phyloP scores from a whole-genome alignment of 2,329 filamentous ascomycete genomes.

The Didymella glomerata region DNA sequence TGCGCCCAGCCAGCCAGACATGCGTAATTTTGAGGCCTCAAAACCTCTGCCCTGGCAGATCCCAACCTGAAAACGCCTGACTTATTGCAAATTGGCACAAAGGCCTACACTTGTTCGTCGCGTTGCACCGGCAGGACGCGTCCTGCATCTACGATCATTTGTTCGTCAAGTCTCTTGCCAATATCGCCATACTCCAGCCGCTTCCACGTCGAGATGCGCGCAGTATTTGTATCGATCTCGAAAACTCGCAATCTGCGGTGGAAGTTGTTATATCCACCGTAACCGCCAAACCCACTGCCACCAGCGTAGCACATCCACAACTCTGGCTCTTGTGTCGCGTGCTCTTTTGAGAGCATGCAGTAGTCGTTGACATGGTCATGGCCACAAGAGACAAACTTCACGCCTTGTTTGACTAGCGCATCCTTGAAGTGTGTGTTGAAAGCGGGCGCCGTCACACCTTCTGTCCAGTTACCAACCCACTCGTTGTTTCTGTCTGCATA shows the following conservation, averaged over 20 bases:
- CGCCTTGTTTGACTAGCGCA: slow-evolving; percentile 83
- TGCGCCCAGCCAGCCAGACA: slow-evolving; percentile 6
- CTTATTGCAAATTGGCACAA: not conserved
- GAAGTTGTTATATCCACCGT: slow-evolving; percentile 88
- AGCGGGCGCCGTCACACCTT: slow-evolving; percentile 83
- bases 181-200: slow-evolving; percentile 74
- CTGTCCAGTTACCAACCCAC: slow-evolving; percentile 76
- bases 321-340: slow-evolving; percentile 57
- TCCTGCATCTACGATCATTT: slow-evolving; percentile 68
- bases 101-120: not conserved
- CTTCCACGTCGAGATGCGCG: slow-evolving; percentile 91
- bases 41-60: not conserved
- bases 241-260: slow-evolving; percentile 86
- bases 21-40: not conserved
- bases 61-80: slow-evolving; percentile 10
- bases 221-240: slow-evolving; percentile 91
- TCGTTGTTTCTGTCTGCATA: slow-evolving; percentile 70
- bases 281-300: slow-evolving; percentile 90
- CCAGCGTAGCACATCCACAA: slow-evolving; percentile 99
- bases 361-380: slow-evolving; percentile 99
- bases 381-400: slow-evolving; percentile 88
- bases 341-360: slow-evolving; percentile 71
- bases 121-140: slow-evolving; percentile 48
- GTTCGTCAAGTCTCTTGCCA: slow-evolving; percentile 63
- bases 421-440: slow-evolving; percentile 95